Base-by-base conservation (phyloP, 805 yeast genomes). In the Ogataea wickerhamii region DNA sequence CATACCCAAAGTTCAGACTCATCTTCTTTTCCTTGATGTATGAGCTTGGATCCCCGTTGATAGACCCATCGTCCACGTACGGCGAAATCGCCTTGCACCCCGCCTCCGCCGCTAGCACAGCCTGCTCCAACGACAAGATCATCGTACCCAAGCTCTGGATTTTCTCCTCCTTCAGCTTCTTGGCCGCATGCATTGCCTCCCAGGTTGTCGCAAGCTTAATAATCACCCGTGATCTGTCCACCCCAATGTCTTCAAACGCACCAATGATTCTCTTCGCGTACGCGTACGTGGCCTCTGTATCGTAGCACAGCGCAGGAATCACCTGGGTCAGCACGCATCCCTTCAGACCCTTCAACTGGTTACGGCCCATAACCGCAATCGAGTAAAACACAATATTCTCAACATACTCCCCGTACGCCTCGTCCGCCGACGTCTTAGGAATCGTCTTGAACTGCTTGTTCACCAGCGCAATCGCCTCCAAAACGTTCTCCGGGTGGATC, bases 71-170 rank as follows among this genome's bases (percentile, higher is more conserved):
- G 42, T 63, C 66, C 22, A 63, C 64, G 37, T 63, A 63, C 4
- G 68, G 61, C 3, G 66, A 56, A 27, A 63, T 58, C n/a, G 56
- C 56, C 12, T 38, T 46, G 41, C 67, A 62, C 12, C 58, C 58
- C 7, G 63, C 65, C 37, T 63, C 67, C 7, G 66, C 66, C 7
- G 68, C 66, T 14, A 60, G 38, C 18, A 63, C 52, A 8, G 64
- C 68, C 41, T 63, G 68, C 24, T 53, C 63, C 20, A 63, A 41
- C 10, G 63, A 52, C 38, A 60, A 65, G 18, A 61, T 53, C 46
- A 63, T 63, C 3, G 68, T 63, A n/a, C 66, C 68, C 16, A 63
- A 44, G 31, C 56, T 48, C n/a, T 47, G 37, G 36, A 63, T 55
- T 6, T 55, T 51, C 30, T 40, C 36, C 2, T 40, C 40, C 43